Evolutionary conservation across 805 yeast species (phyloP).

Genomic region (Scheffersomyces lignosus): DNA sequence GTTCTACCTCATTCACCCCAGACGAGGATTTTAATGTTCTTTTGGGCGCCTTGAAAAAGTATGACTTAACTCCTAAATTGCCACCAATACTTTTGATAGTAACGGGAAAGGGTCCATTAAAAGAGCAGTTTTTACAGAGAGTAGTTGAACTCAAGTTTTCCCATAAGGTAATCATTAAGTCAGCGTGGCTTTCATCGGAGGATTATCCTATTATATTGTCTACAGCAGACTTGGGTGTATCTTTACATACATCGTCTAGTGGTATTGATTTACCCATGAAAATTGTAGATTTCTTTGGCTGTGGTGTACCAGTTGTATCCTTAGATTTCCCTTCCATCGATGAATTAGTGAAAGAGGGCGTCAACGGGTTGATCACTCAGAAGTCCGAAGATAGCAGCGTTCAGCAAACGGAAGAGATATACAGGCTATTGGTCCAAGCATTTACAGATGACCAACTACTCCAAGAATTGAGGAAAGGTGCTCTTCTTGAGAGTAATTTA

Average conservation of each 20-base stretch:
- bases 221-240: constrained; percentile 82
- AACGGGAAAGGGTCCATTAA: constrained; percentile 96
- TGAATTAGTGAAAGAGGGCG: constrained; percentile 69
- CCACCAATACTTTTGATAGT: constrained; percentile 67
- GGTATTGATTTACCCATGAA: constrained; percentile 98
- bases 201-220: constrained; percentile 78
- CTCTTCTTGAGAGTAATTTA: constrained; percentile 61
- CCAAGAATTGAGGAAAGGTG: constrained; percentile 59
- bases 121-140: constrained; percentile 46
- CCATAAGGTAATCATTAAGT: constrained; percentile 53
- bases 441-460: constrained; percentile 32
- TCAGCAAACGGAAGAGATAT: constrained; percentile 24
- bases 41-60: constrained; percentile 62
- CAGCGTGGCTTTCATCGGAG: constrained; percentile 74
- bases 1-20: constrained; percentile 93
- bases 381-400: constrained; percentile 7
- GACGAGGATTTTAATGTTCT: constrained; percentile 84
- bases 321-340: constrained; percentile 71
- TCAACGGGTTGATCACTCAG: constrained; percentile 63
- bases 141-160: constrained; percentile 48
- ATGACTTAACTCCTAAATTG: constrained; percentile 26
- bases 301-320: constrained; percentile 89
- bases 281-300: constrained; percentile 92
- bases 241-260: constrained; percentile 87
- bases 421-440: constrained; percentile 23